phyloP scores from a whole-genome alignment of 2,329 filamentous ascomycete genomes.

The Fusarium papillatum region DNA sequence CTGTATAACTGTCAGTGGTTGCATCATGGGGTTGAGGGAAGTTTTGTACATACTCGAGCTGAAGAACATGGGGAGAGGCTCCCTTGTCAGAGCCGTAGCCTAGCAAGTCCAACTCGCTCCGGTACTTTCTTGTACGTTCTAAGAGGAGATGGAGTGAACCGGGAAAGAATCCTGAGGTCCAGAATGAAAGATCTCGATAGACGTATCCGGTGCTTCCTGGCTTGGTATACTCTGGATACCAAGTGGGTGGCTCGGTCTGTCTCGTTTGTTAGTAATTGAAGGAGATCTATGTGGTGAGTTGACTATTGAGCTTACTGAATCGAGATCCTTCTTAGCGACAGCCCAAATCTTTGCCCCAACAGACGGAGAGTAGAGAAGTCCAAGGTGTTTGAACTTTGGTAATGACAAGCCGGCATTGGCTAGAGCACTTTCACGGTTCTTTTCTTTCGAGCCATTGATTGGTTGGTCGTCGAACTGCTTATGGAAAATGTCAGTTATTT shows the following conservation, averaged over 20 bases:
- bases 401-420: background rate
- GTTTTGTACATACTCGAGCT: background rate
- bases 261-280: too few species aligned
- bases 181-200: slow-evolving; percentile 53
- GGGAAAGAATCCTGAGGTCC: slow-evolving; percentile 59
- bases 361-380: background rate
- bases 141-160: slow-evolving; percentile 51
- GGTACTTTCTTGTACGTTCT: slow-evolving; percentile 49
- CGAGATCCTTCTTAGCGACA: background rate
- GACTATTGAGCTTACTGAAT: too few species aligned
- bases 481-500: background rate
- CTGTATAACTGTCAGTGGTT: background rate
- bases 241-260: slow-evolving; percentile 23
- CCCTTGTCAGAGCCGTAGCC: background rate
- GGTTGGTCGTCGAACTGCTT: background rate
- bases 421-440: background rate
- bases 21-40: background rate
- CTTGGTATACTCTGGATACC: slow-evolving; percentile 54
- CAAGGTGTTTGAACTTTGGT: background rate
- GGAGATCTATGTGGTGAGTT: too few species aligned
- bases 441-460: background rate
- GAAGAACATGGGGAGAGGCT: background rate
- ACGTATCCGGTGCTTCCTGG: slow-evolving; percentile 53
- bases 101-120: background rate
- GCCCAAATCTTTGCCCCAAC: background rate